A percentile compares a stretch with the other conserved stretches of the same genome.
These are phyloP conservation scores for Phoma sp. DNA, from an alignment of 2,329 filamentous ascomycete genomes.

Conservation along the genomic window DNA sequence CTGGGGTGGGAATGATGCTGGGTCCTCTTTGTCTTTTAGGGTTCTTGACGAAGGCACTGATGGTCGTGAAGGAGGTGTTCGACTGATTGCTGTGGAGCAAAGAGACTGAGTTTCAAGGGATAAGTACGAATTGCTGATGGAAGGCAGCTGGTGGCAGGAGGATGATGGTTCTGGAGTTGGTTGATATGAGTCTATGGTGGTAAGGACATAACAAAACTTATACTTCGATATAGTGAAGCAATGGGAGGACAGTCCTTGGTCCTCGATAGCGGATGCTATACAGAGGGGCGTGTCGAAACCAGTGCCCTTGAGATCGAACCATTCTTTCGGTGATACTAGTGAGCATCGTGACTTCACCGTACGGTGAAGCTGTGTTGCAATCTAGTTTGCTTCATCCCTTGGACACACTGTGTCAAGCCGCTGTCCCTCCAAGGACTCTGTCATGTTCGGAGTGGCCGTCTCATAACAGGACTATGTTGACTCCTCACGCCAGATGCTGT, in stretches of 20 bases:
- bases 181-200: not conserved
- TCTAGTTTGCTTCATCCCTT: not conserved
- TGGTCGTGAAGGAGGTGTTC: not conserved
- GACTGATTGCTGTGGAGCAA: not conserved
- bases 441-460: not conserved
- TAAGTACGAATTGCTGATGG: not conserved
- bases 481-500: not conserved
- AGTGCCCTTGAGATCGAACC: not conserved
- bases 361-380: not conserved
- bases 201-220: not conserved
- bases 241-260: not conserved
- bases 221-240: constrained; percentile 2
- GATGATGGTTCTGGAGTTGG: not conserved
- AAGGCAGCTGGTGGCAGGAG: not conserved
- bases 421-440: not conserved
- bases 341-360: constrained; percentile 1
- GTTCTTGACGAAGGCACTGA: too few species aligned
- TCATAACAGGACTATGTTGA: not conserved
- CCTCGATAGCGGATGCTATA: not conserved
- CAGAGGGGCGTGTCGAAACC: not conserved
- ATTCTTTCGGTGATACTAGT: not conserved
- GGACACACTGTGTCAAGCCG: not conserved
- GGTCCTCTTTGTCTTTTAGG: too few species aligned
- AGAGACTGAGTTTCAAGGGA: not conserved
- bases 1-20: not conserved